Evolutionary conservation across 495 filamentous ascomycete genomes (phyloP).

Genomic region (Ascobolus immersus): DNA sequence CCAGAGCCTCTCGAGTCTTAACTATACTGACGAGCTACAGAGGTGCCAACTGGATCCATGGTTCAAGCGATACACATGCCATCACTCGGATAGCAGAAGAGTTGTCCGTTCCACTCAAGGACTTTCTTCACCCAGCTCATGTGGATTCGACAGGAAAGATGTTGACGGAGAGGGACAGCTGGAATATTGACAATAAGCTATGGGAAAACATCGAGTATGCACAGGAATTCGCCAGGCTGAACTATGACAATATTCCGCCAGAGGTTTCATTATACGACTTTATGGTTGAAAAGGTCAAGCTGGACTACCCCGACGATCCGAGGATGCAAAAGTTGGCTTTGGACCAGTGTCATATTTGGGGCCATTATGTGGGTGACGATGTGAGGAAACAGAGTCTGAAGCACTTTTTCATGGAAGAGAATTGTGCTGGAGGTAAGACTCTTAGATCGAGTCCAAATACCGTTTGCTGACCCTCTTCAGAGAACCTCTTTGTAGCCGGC

Average conservation of each 20-base stretch:
- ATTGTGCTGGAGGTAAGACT: slow-evolving; percentile 59
- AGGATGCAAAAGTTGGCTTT: too few relatives aligned
- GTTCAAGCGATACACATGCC: slow-evolving; percentile 43
- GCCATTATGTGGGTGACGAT: slow-evolving; percentile 59
- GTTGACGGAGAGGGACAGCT: too few relatives aligned
- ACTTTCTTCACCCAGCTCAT: too few relatives aligned
- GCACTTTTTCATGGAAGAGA: slow-evolving; percentile 89
- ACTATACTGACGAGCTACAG: too few relatives aligned
- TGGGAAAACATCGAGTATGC: slow-evolving; percentile 63
- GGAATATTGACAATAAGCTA: too few relatives aligned
- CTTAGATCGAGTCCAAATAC: too few relatives aligned
- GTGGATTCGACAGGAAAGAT: too few relatives aligned
- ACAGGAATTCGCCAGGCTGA: slow-evolving; percentile 49
- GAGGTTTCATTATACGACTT: slow-evolving; percentile 54
- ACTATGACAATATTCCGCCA: slow-evolving; percentile 35
- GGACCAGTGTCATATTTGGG: slow-evolving; percentile 79
- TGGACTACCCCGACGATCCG: too few relatives aligned
- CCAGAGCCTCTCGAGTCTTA: too few relatives aligned
- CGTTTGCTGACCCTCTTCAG: too few relatives aligned
- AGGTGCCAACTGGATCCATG: slow-evolving; percentile 92
- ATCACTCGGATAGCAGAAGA: too few relatives aligned
- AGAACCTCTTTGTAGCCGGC: slow-evolving; percentile 67
- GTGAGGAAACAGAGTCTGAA: slow-evolving; percentile 59
- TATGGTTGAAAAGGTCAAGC: slow-evolving; percentile 32
- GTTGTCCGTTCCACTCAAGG: too few relatives aligned